A percentile compares a stretch with the other conserved stretches of the same genome.
phyloP scores from a whole-genome alignment of 2,329 filamentous ascomycete genomes.

The Verticillium albo-atrum region DNA sequence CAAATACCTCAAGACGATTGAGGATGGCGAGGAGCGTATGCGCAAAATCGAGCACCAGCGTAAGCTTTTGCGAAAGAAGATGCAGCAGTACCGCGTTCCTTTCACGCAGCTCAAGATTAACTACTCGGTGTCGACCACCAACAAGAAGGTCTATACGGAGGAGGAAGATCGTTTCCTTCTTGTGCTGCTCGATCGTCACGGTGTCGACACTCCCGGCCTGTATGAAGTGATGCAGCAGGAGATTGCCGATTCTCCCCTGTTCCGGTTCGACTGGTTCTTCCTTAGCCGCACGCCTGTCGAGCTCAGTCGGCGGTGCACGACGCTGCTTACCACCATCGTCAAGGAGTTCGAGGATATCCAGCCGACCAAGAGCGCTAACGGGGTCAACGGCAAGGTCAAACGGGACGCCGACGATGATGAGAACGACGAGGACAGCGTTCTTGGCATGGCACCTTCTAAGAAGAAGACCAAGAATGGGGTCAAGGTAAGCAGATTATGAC shows the following conservation, averaged over 20 bases:
- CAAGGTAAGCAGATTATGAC: conserved; percentile 57
- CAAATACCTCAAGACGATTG: conserved; percentile 85
- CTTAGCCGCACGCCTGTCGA: conserved; percentile 90
- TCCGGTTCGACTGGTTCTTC: conserved; percentile 99
- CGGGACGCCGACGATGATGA: conserved; percentile 75
- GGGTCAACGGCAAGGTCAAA: conserved; percentile 66
- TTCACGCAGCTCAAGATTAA: conserved; percentile 98
- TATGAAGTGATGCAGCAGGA: conserved; percentile 97
- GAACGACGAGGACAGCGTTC: conserved; percentile 76
- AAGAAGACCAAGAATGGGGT: conserved; percentile 90
- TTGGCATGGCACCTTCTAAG: conserved; percentile 80
- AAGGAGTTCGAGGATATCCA: conserved; percentile 82
- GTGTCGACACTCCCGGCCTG: conserved; percentile 84
- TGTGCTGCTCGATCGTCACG: conserved; percentile 87
- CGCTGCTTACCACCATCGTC: conserved; percentile 87
- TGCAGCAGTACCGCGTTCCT: conserved; percentile 93
- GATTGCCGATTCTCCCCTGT: conserved; percentile 88
- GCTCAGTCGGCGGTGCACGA: conserved; percentile 87
- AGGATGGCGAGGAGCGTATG: conserved; percentile 86
- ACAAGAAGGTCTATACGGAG: conserved; percentile 99
- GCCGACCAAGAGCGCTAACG: conserved; percentile 47
- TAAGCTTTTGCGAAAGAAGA: conserved; percentile 91
- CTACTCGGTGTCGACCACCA: conserved; percentile 97
- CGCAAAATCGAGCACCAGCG: conserved; percentile 88
- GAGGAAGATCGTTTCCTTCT: conserved; percentile 95